These are phyloP conservation scores for Gossypium raimondii DNA, from an alignment of 345 rosid species.

Conservation along the genomic window DNA sequence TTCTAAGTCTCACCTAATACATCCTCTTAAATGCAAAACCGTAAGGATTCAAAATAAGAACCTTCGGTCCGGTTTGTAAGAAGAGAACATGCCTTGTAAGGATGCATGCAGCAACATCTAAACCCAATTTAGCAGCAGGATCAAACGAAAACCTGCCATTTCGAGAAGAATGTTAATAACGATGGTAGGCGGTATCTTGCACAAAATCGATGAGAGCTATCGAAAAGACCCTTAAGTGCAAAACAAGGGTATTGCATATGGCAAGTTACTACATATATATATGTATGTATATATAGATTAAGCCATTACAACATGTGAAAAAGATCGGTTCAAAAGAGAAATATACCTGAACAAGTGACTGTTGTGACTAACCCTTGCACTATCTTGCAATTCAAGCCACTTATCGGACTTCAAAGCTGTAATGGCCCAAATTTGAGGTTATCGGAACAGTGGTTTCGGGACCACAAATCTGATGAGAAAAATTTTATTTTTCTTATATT, in stretches of 20 bases:
- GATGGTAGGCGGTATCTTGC: neutral
- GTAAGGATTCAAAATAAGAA: neutral
- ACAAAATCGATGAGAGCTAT: neutral
- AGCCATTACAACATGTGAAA: neutral
- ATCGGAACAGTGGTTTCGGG: no score
- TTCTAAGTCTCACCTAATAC: neutral
- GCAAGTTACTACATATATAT: neutral
- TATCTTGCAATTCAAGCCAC: slow-evolving; percentile 93
- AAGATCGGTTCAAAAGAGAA: neutral
- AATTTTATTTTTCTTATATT: no score
- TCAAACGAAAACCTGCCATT: slow-evolving; percentile 62
- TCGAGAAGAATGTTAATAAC: slow-evolving; percentile 15
- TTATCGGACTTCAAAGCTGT: slow-evolving; percentile 86
- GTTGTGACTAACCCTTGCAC: slow-evolving; percentile 91
- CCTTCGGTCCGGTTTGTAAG: neutral
- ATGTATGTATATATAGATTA: neutral
- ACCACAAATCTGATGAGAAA: no score
- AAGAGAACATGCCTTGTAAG: slow-evolving; percentile 56
- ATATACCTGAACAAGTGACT: slow-evolving; percentile 70
- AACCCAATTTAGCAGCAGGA: slow-evolving; percentile 70
- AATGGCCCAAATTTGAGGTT: no score
- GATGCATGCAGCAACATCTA: slow-evolving; percentile 85
- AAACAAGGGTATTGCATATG: neutral
- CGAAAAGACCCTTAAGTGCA: neutral
- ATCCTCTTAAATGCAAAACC: neutral